Evolutionary conservation across 768 basidiomycete genomes (phyloP).

Genomic region (Harrya chromipes): DNA sequence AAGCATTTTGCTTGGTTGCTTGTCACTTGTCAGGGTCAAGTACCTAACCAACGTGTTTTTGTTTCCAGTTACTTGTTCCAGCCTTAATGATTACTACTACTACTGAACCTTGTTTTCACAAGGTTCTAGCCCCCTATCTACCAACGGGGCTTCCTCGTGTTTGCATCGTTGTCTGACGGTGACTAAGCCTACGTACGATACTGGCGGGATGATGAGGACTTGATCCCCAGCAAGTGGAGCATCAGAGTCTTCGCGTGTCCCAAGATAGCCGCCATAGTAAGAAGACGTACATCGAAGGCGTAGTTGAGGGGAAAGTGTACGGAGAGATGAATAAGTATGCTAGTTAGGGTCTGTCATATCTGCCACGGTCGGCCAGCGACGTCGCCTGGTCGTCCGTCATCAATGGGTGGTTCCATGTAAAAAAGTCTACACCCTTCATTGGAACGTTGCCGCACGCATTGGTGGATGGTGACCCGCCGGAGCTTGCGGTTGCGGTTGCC

Average conservation of each 20-base stretch:
- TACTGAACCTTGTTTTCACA: slow-evolving; percentile 21
- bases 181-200: slow-evolving; percentile 20
- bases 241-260: slow-evolving; percentile 1
- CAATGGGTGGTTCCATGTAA: background rate
- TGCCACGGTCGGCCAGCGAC: slow-evolving; percentile 23
- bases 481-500: slow-evolving; percentile 11
- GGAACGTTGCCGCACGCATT: slow-evolving; percentile 31
- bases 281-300: slow-evolving; percentile 8
- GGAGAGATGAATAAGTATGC: slow-evolving; percentile 20
- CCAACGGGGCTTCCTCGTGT: slow-evolving; percentile 26
- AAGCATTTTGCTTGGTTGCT: background rate
- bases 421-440: slow-evolving; percentile 7
- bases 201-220: slow-evolving; percentile 8
- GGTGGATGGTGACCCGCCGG: slow-evolving; percentile 24
- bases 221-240: slow-evolving; percentile 13
- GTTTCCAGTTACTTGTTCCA: slow-evolving; percentile 12
- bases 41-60: slow-evolving; percentile 16
- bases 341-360: slow-evolving; percentile 14
- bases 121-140: slow-evolving; percentile 20
- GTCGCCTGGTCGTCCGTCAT: slow-evolving; percentile 5
- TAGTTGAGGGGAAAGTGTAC: slow-evolving; percentile 3
- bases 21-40: slow-evolving; percentile 8
- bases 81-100: slow-evolving; percentile 12
- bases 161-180: slow-evolving; percentile 26
- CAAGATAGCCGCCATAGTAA: slow-evolving; percentile 7